Conservation (phyloP, 176 grass and related monocot genomes). For the Oryza punctata region DNA sequence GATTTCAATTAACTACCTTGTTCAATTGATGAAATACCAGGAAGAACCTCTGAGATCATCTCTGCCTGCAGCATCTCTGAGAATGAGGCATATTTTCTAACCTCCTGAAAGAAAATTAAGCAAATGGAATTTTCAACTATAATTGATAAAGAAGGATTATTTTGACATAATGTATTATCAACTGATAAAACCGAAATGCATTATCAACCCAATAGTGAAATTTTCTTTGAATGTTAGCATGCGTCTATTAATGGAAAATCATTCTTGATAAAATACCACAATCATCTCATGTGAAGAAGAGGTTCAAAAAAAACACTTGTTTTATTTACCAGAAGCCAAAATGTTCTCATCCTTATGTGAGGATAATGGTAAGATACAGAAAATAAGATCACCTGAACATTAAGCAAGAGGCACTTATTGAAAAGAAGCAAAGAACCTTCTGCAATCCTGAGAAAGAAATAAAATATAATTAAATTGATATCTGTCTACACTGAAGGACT, state of each 20-base stretch:
- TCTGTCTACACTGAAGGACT: slow-evolving; percentile 1
- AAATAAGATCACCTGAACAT: slow-evolving; percentile 60
- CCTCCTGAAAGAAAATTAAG: slow-evolving; percentile 54
- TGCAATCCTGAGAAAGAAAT: slow-evolving; percentile 53
- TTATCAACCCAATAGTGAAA: neutral
- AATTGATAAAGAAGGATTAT: neutral
- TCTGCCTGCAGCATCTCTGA: slow-evolving; percentile 79
- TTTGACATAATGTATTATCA: slow-evolving; percentile 1
- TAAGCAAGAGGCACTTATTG: slow-evolving; percentile 89
- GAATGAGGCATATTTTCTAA: slow-evolving; percentile 66
- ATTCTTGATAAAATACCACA: neutral
- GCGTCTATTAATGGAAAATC: neutral
- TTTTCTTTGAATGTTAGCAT: neutral
- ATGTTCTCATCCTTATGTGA: slow-evolving; percentile 1
- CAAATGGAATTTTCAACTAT: slow-evolving; percentile 1
- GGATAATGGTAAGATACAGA: slow-evolving; percentile 1
- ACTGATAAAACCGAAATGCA: neutral
- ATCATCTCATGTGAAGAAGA: neutral
- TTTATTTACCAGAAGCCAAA: neutral
- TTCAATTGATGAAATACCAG: slow-evolving; percentile 67
- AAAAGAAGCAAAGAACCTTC: slow-evolving; percentile 74
- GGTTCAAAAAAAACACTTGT: neutral
- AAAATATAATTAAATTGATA: slow-evolving; percentile 31
- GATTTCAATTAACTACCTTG: slow-evolving; percentile 52
- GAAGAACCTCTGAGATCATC: slow-evolving; percentile 79